A percentile compares a stretch with the other conserved stretches of the same genome.
phyloP scores from a whole-genome alignment of 768 basidiomycete species.

The Amanita fuliginea region DNA sequence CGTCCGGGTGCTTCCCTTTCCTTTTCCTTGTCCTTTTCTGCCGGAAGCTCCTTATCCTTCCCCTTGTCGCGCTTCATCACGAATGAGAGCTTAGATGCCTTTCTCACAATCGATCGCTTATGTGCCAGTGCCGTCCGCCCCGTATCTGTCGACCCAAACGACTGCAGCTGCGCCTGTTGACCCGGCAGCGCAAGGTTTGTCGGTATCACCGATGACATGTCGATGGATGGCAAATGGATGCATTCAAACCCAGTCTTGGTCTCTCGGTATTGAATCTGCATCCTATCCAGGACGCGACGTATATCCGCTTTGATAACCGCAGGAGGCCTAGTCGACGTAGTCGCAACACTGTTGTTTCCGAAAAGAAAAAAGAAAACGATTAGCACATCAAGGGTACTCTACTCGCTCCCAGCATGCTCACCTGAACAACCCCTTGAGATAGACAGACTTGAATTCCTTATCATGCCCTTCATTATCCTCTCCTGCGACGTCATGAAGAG shows the following conservation, averaged over 20 bases:
- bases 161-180: slow-evolving; percentile 28
- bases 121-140: slow-evolving; percentile 20
- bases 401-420: slow-evolving; percentile 20
- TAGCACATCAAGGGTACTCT: slow-evolving; percentile 3
- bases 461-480: slow-evolving; percentile 33
- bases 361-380: neutral
- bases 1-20: slow-evolving; percentile 21
- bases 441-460: slow-evolving; percentile 87
- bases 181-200: slow-evolving; percentile 12
- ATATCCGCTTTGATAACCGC: slow-evolving; percentile 77
- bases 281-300: slow-evolving; percentile 76
- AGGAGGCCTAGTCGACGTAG: slow-evolving; percentile 87
- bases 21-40: slow-evolving; percentile 20
- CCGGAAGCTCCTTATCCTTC: slow-evolving; percentile 14
- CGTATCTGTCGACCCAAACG: slow-evolving; percentile 38
- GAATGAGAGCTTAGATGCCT: slow-evolving; percentile 73
- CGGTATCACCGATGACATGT: slow-evolving; percentile 56
- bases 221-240: slow-evolving; percentile 90
- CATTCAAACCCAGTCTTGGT: slow-evolving; percentile 92
- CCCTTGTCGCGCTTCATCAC: slow-evolving; percentile 46
- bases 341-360: slow-evolving; percentile 61
- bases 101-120: slow-evolving; percentile 50
- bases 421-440: slow-evolving; percentile 94
- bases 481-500: slow-evolving; percentile 22
- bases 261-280: slow-evolving; percentile 92